phyloP scores from a whole-genome alignment of 805 yeast species.

The Sugiyamaella chiloensis region DNA sequence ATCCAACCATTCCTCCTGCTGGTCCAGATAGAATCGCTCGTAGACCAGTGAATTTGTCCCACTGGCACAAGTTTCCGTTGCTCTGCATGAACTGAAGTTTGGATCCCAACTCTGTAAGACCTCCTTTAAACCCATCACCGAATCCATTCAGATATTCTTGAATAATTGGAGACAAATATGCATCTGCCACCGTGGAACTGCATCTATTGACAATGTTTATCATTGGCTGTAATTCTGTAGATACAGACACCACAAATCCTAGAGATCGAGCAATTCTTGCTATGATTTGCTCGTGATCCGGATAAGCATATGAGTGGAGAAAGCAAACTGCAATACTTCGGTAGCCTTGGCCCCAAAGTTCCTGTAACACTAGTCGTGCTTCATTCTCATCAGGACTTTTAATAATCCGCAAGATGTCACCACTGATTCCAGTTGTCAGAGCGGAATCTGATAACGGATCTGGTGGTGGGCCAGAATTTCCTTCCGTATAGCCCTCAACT shows the following conservation, averaged over 20 bases:
- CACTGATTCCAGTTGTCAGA: not conserved
- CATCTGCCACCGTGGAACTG: conserved; percentile 76
- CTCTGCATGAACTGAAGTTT: conserved; percentile 75
- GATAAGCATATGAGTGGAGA: conserved; percentile 68
- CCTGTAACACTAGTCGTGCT: conserved; percentile 44
- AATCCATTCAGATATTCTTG: conserved; percentile 60
- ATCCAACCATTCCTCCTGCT: conserved; percentile 97
- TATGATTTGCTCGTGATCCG: conserved; percentile 59
- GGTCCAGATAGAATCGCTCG: conserved; percentile 91
- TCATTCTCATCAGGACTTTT: conserved; percentile 22
- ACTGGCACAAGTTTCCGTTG: conserved; percentile 92
- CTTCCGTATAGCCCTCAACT: not conserved
- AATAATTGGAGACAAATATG: conserved; percentile 75
- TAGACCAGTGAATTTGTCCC: conserved; percentile 76
- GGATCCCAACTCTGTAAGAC: conserved; percentile 24
- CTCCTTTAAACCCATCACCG: conserved; percentile 41
- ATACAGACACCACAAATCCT: conserved; percentile 69
- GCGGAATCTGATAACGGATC: not conserved
- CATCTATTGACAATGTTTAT: conserved; percentile 71
- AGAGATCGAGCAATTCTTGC: conserved; percentile 57
- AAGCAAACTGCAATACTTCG: conserved; percentile 68
- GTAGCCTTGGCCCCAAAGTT: conserved; percentile 50
- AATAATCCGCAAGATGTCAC: conserved; percentile 56
- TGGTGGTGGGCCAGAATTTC: not conserved
- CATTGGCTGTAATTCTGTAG: conserved; percentile 70